phyloP scores from a whole-genome alignment of 352 stramenopile species.

The Globisporangium nagaii region DNA sequence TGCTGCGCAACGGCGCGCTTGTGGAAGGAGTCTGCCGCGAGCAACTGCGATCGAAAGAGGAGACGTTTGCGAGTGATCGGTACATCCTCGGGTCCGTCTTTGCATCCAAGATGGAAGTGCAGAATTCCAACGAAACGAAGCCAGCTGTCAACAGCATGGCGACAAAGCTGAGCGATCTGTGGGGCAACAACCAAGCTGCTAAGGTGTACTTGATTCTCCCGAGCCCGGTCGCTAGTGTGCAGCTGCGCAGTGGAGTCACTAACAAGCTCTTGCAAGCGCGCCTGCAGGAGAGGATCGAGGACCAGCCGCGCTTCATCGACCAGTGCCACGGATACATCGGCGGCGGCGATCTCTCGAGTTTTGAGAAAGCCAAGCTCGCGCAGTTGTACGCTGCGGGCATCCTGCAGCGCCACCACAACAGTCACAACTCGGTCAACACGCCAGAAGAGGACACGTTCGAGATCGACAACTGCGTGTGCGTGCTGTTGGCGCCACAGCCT shows the following conservation, averaged over 20 bases:
- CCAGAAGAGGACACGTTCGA: conserved; percentile 17
- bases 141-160: conserved; percentile 5
- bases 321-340: conserved; percentile 57
- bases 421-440: background rate
- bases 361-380: conserved; percentile 25
- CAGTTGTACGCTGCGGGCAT: conserved; percentile 20
- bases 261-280: conserved; percentile 30
- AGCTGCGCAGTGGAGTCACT: conserved; percentile 30
- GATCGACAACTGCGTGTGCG: conserved; percentile 32
- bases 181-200: conserved; percentile 34
- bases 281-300: conserved; percentile 24
- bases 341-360: conserved; percentile 19
- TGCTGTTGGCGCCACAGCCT: conserved; percentile 40
- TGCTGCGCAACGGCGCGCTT: conserved; percentile 33
- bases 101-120: conserved; percentile 13
- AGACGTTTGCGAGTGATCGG: conserved; percentile 35
- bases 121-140: conserved; percentile 10
- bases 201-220: conserved; percentile 51
- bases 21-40: conserved; percentile 24
- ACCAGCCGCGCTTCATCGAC: conserved; percentile 41
- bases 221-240: conserved; percentile 19
- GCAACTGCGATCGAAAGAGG: conserved; percentile 28
- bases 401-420: conserved; percentile 1
- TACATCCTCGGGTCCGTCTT: conserved; percentile 36
- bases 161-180: conserved; percentile 26